Evolutionary conservation across 176 grass and related monocot genomes (phyloP).

Genomic region (Cenchrus purpureus): DNA sequence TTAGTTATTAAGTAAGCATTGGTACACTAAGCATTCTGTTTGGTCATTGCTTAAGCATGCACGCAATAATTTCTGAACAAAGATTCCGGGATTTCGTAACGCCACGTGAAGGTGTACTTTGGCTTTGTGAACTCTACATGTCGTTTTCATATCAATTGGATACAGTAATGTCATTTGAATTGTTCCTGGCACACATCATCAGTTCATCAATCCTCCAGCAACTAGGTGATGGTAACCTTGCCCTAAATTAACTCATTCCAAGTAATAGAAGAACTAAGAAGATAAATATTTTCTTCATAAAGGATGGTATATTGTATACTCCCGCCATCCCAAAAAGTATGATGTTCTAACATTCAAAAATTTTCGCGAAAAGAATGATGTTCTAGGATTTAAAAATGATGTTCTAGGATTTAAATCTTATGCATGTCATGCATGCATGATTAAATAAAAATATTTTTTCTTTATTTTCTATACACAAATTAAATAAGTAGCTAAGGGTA

Average conservation of each 20-base stretch:
- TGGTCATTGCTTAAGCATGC: neutral
- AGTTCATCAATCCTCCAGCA: neutral
- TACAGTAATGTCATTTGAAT: neutral
- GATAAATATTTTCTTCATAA: no score
- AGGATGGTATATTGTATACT: no score
- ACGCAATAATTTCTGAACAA: neutral
- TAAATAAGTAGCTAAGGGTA: no score
- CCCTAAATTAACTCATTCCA: neutral
- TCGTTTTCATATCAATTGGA: neutral
- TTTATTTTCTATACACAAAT: no score
- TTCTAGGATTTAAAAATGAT: no score
- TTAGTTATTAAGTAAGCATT: neutral
- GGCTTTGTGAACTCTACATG: neutral
- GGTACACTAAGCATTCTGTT: neutral
- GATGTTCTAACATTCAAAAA: no score
- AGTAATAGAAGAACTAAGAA: neutral
- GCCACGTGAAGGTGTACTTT: neutral
- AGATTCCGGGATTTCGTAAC: neutral
- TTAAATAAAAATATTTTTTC: no score
- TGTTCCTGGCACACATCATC: neutral
- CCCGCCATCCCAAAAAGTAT: no score
- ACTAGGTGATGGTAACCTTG: neutral
- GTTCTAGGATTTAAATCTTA: no score
- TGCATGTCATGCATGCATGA: no score
- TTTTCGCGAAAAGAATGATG: no score